Evolutionary conservation across 805 yeast species (phyloP).

Genomic region (Yamadazyma olivae): DNA sequence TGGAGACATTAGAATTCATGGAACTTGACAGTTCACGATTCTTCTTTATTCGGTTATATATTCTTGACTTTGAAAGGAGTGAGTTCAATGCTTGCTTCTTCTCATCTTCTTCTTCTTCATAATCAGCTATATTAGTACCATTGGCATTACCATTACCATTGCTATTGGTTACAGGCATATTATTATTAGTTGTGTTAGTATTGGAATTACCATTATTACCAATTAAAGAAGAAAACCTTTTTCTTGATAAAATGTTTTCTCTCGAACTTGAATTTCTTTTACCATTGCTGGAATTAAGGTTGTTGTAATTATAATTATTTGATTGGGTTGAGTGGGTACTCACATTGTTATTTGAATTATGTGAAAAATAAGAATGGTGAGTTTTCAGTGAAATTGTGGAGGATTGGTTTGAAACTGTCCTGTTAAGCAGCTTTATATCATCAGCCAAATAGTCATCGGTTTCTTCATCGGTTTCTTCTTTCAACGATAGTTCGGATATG

Average conservation of each 20-base stretch:
- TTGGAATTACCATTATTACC: background rate
- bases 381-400: slow-evolving; percentile 12
- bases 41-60: slow-evolving; percentile 35
- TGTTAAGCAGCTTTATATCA: slow-evolving; percentile 9
- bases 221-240: slow-evolving; percentile 18
- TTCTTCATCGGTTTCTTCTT: slow-evolving; percentile 19
- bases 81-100: slow-evolving; percentile 12
- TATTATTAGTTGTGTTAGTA: slow-evolving; percentile 1
- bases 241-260: slow-evolving; percentile 12
- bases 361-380: slow-evolving; percentile 11
- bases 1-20: slow-evolving; percentile 16
- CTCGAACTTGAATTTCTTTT: slow-evolving; percentile 8
- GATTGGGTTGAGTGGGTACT: slow-evolving; percentile 4
- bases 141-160: background rate
- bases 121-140: background rate
- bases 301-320: slow-evolving; percentile 1
- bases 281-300: background rate
- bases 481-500: background rate
- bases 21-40: slow-evolving; percentile 35
- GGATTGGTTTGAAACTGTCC: slow-evolving; percentile 13
- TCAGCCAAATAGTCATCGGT: slow-evolving; percentile 8
- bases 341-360: slow-evolving; percentile 4
- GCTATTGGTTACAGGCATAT: background rate
- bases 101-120: slow-evolving; percentile 6
- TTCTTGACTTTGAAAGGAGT: slow-evolving; percentile 26